phyloP scores from a whole-genome alignment of 1,139 yeast genomes.

The Sugiyamaella xylanicola region DNA sequence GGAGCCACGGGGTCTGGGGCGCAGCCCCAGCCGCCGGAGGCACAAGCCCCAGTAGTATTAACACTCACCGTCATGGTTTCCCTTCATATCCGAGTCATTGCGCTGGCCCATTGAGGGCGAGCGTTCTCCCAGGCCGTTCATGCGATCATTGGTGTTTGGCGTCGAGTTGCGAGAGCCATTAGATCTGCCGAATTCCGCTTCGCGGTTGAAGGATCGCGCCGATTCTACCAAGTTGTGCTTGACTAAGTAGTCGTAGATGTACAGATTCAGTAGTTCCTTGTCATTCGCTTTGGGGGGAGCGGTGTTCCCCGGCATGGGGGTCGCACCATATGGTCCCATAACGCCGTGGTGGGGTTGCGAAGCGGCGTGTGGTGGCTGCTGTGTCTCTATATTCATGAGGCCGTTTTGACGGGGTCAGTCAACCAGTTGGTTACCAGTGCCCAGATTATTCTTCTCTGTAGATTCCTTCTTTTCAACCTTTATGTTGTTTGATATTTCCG shows the following conservation, averaged over 20 bases:
- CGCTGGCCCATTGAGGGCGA: conserved; percentile 27
- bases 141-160: conserved; percentile 45
- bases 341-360: conserved; percentile 14
- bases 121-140: conserved; percentile 21
- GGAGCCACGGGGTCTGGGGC: not conserved
- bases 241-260: conserved; percentile 80
- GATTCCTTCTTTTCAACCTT: not conserved
- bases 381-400: conserved; percentile 24
- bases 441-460: not conserved
- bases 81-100: conserved; percentile 53
- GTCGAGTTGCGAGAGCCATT: conserved; percentile 31
- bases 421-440: not conserved
- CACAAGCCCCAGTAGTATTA: not conserved
- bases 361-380: conserved; percentile 14
- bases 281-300: conserved; percentile 30
- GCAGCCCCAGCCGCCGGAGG: not conserved
- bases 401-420: not conserved
- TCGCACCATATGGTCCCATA: conserved; percentile 18
- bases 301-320: conserved; percentile 9
- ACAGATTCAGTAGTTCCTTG: conserved; percentile 74
- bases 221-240: conserved; percentile 73
- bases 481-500: not conserved
- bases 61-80: conserved; percentile 36
- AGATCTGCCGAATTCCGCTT: conserved; percentile 53
- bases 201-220: conserved; percentile 71